These are phyloP conservation scores for Barbarea vulgaris DNA, from an alignment of 345 rosid species.

Conservation along the genomic window DNA sequence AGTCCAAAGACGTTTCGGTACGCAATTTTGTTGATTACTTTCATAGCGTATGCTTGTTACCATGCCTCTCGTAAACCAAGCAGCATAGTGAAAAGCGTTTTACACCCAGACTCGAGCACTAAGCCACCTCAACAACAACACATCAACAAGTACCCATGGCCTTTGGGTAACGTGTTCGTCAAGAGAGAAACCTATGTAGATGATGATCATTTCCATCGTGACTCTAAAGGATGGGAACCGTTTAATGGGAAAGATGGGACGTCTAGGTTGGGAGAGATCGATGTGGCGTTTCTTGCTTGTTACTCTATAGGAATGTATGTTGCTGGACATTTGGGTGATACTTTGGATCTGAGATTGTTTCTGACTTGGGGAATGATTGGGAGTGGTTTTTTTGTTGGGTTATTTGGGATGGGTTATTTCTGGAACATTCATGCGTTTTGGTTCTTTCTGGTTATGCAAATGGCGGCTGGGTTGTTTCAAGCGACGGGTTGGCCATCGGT, in stretches of 20 bases:
- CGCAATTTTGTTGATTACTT: conserved; percentile 65
- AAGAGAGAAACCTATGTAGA: conserved; percentile 32
- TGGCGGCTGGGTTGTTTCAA: conserved; percentile 90
- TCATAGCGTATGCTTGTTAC: conserved; percentile 87
- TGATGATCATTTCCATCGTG: background rate
- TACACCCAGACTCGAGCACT: conserved; percentile 59
- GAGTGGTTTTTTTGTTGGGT: conserved; percentile 82
- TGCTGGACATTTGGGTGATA: conserved; percentile 93
- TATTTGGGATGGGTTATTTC: conserved; percentile 93
- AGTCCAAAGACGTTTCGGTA: conserved; percentile 69
- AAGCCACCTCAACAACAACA: conserved; percentile 34
- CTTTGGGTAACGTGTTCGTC: conserved; percentile 63
- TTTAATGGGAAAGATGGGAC: conserved; percentile 72
- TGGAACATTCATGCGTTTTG: conserved; percentile 73
- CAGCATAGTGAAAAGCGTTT: conserved; percentile 90
- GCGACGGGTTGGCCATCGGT: conserved; percentile 98
- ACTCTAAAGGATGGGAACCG: conserved; percentile 72
- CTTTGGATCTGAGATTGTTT: conserved; percentile 83
- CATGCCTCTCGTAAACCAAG: conserved; percentile 93
- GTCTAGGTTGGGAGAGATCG: conserved; percentile 85
- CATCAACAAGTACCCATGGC: conserved; percentile 53
- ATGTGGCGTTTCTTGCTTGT: conserved; percentile 86
- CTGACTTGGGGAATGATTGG: conserved; percentile 86
- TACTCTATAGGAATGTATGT: conserved; percentile 85
- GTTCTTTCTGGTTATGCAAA: conserved; percentile 74